These are phyloP conservation scores for Hypomyces perniciosus DNA, from an alignment of 2,329 filamentous ascomycete species.

Conservation along the genomic window DNA sequence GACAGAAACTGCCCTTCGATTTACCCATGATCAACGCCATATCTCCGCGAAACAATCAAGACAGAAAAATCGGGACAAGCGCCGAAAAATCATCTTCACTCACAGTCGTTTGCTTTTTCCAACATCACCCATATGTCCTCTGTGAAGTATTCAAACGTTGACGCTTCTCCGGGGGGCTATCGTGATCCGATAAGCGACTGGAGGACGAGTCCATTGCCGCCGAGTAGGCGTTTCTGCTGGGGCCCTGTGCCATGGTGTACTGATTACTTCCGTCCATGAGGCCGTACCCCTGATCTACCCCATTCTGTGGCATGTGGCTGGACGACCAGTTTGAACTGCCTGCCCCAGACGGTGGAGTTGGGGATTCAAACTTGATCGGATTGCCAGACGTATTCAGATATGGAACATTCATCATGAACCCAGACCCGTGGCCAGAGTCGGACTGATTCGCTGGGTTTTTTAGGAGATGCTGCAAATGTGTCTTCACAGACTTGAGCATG, in stretches of 20 bases:
- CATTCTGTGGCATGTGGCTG: slow-evolving; percentile 42
- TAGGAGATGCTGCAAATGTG: slow-evolving; percentile 78
- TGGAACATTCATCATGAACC: slow-evolving; percentile 29
- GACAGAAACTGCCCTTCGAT: slow-evolving; percentile 5
- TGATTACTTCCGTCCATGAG: slow-evolving; percentile 37
- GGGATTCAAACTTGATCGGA: slow-evolving; percentile 46
- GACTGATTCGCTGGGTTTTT: slow-evolving; percentile 53
- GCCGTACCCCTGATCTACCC: slow-evolving; percentile 42
- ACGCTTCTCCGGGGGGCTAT: slow-evolving; percentile 47
- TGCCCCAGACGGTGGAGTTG: slow-evolving; percentile 47
- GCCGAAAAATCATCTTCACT: background rate
- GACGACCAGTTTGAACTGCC: slow-evolving; percentile 46
- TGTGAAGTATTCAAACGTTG: slow-evolving; percentile 44
- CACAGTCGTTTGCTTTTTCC: background rate
- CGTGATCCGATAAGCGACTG: slow-evolving; percentile 31
- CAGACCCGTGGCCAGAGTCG: slow-evolving; percentile 25
- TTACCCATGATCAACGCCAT: slow-evolving; percentile 9
- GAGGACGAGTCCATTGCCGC: slow-evolving; percentile 23
- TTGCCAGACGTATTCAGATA: slow-evolving; percentile 30
- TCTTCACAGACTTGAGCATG: slow-evolving; percentile 79
- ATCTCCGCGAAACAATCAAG: slow-evolving; percentile 9
- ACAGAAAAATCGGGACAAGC: background rate
- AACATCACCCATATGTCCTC: slow-evolving; percentile 34
- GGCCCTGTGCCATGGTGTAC: slow-evolving; percentile 22
- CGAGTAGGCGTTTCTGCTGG: slow-evolving; percentile 6